phyloP scores from a whole-genome alignment of 345 rosid species.

The Sonneratia alba region DNA sequence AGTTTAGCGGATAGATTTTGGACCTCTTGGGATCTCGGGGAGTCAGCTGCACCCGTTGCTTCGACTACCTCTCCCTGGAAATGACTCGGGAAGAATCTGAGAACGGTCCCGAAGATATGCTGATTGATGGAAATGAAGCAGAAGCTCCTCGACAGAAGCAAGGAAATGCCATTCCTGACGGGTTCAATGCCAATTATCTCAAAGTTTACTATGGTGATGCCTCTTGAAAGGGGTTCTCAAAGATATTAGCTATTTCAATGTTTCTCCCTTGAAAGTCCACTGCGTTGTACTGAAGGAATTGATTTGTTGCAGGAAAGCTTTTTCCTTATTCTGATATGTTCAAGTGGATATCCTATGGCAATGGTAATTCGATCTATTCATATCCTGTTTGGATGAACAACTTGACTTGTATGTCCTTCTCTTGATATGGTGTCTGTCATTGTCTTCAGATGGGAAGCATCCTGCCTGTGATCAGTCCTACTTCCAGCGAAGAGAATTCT shows the following conservation, averaged over 20 bases:
- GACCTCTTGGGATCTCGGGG: not conserved
- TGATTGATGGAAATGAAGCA: slow-evolving; percentile 30
- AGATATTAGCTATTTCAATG: not conserved
- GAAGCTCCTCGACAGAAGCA: slow-evolving; percentile 14
- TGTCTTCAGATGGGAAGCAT: slow-evolving; percentile 73
- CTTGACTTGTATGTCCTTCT: not conserved
- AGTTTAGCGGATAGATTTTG: not conserved
- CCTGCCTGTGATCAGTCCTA: slow-evolving; percentile 74
- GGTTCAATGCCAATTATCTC: slow-evolving; percentile 51
- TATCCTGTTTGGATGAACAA: not conserved
- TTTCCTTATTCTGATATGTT: slow-evolving; percentile 72
- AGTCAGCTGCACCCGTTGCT: not conserved
- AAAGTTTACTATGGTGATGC: slow-evolving; percentile 55
- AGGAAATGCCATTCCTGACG: slow-evolving; percentile 25
- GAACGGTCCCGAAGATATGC: slow-evolving; percentile 41
- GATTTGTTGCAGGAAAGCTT: slow-evolving; percentile 50
- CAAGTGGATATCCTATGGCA: slow-evolving; percentile 88
- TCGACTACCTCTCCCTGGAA: not conserved
- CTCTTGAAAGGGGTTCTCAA: not conserved
- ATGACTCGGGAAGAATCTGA: slow-evolving; percentile 39
- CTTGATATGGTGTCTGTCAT: slow-evolving; percentile 3
- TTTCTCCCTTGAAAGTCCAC: not conserved
- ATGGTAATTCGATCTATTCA: slow-evolving; percentile 37
- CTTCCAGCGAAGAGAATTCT: slow-evolving; percentile 72
- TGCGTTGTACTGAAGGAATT: not conserved